phyloP scores from a whole-genome alignment of 192 early-diverging fungal genomes.

The Podila verticillata region DNA sequence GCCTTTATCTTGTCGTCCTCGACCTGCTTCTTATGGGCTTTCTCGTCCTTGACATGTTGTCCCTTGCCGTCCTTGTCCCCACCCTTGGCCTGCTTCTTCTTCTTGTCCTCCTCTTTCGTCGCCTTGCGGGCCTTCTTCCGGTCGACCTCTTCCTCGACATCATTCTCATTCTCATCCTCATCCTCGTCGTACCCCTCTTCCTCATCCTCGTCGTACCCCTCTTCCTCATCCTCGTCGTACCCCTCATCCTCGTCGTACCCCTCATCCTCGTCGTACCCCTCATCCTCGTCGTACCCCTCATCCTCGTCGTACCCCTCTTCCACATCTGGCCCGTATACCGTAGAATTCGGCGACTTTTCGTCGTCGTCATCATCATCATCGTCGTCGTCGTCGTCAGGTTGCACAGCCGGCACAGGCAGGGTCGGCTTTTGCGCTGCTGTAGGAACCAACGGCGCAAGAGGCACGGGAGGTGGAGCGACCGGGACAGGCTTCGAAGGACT shows the following conservation, averaged over 20 bases:
- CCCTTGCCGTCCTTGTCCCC: not conserved
- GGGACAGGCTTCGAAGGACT: too few relatives aligned
- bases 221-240: not conserved
- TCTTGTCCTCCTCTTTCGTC: not conserved
- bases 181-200: not conserved
- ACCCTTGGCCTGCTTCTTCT: not conserved
- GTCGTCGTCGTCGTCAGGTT: slow-evolving; percentile 34
- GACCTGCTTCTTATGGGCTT: slow-evolving; percentile 6
- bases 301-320: not conserved
- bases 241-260: not conserved
- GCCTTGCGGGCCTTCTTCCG: not conserved
- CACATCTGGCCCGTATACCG: too few relatives aligned
- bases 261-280: not conserved
- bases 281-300: not conserved
- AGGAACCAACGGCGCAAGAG: not conserved
- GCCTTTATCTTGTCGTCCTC: not conserved
- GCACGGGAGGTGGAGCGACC: too few relatives aligned
- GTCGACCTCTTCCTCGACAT: not conserved
- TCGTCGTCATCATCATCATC: slow-evolving; percentile 7
- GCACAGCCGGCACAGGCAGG: not conserved
- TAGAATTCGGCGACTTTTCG: too few relatives aligned
- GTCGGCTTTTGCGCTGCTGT: too few relatives aligned
- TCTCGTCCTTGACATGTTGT: slow-evolving; percentile 8
- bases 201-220: not conserved
- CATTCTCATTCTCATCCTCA: not conserved